phyloP scores from a whole-genome alignment of 192 early-diverging fungal genomes.

The Dimargaris cristalligena region DNA sequence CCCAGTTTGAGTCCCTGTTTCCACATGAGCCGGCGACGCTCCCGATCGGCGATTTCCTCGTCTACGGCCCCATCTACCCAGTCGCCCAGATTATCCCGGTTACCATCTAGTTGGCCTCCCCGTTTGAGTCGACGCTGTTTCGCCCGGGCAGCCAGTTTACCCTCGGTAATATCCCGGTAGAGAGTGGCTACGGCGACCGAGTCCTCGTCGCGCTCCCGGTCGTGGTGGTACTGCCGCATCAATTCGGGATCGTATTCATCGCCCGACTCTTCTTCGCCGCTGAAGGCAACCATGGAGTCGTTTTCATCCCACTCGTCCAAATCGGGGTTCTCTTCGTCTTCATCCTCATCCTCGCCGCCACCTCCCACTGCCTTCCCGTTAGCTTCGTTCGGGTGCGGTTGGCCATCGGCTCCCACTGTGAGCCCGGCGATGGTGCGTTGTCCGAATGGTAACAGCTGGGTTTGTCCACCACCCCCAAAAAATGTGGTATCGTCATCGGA shows the following conservation, averaged over 20 bases:
- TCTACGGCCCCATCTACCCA: slow-evolving; percentile 4
- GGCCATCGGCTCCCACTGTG: neutral
- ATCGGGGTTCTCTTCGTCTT: slow-evolving; percentile 15
- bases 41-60: slow-evolving; percentile 4
- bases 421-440: no score
- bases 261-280: slow-evolving; percentile 12
- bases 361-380: neutral
- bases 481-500: slow-evolving; percentile 23
- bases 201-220: slow-evolving; percentile 22
- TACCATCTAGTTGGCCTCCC: neutral
- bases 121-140: neutral
- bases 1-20: slow-evolving; percentile 6
- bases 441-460: no score
- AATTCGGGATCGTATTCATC: slow-evolving; percentile 14
- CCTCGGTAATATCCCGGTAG: slow-evolving; percentile 22
- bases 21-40: slow-evolving; percentile 8
- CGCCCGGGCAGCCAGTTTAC: slow-evolving; percentile 7
- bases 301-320: slow-evolving; percentile 25
- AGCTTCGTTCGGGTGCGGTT: neutral
- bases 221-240: slow-evolving; percentile 21
- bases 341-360: slow-evolving; percentile 12
- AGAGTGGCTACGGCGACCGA: slow-evolving; percentile 21
- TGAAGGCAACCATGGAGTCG: slow-evolving; percentile 25
- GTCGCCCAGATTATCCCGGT: neutral
- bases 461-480: slow-evolving; percentile 14